Base-by-base conservation (phyloP, 2,329 filamentous ascomycete species). In the Cladosporium colombiae region DNA sequence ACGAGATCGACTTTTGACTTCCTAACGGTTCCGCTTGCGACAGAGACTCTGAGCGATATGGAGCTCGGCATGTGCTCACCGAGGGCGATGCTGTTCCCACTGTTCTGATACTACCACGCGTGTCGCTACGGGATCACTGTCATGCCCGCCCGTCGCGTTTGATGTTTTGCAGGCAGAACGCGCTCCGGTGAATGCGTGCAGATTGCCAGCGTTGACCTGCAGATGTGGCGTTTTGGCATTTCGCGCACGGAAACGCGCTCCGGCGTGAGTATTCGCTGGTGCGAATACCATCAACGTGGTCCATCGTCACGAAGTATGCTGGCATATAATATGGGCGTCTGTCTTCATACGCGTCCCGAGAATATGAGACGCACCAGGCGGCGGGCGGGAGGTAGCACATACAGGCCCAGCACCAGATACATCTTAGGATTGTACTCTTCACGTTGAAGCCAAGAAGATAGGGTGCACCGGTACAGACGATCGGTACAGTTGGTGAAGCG, bases 101-200 rank as follows among this genome's bases (percentile, higher is more conserved):
- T 44, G 18, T 44, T 44, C 18, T 44, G 37, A 44, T 44, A 18
- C 37, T 44, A n/a, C 37, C 4, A 5, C 37, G 10, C 18, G 37
- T n/a, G 5, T 55, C 40, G 31, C 37, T 27, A 21, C 31, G 27
- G 33, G 23, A 29, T 23, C 21, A 37, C 62, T 49, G 53, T 40
- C 18, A 14, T 40, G 35, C 35, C 35, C 18, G 35, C 35, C 53
- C 55, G 62, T 64, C 40, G 53, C 50, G 50, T 31, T 10, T 40
- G 55, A 65, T 59, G 55, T 59, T 55, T 53, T 64, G 62, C 62
- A 59, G 62, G 35, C 25, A 18, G 33, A 29, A 29, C 50, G 31
- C 53, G 53, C 31, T 65, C 63, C 63, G 63, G 63, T 65, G 63
- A 59, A 23, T 46, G 57, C 25, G 14, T 44, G 55, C 55, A 52